Percentiles rank a stretch among this genome's conserved stretches.
Evolutionary conservation across 2,329 filamentous ascomycete species (phyloP).

Genomic region (Dryadomyces sulphureus): DNA sequence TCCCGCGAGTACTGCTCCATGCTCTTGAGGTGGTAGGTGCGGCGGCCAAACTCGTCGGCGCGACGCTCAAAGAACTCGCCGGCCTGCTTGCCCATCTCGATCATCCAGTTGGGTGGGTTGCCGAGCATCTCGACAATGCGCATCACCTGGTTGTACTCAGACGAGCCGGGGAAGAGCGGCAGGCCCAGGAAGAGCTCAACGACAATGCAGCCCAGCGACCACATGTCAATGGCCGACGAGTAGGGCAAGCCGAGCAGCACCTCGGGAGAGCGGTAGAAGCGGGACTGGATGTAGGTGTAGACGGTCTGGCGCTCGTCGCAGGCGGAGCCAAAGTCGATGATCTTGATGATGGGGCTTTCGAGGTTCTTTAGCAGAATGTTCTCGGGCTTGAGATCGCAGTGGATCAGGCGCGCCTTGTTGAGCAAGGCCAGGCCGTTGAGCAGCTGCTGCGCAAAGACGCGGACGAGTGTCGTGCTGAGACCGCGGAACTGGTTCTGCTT

Average conservation of each 20-base stretch:
- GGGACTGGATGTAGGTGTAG: constrained; percentile 97
- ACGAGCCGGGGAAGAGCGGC: constrained; percentile 89
- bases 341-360: constrained; percentile 98
- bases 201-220: constrained; percentile 96
- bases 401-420: constrained; percentile 92
- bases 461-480: constrained; percentile 87
- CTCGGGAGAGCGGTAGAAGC: constrained; percentile 95
- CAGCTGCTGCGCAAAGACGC: constrained; percentile 93
- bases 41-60: constrained; percentile 79
- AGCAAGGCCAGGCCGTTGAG: constrained; percentile 82
- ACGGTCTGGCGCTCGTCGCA: constrained; percentile 98
- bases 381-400: constrained; percentile 96
- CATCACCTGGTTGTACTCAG: constrained; percentile 96
- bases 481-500: constrained; percentile 99
- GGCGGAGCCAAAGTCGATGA: constrained; percentile 97
- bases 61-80: constrained; percentile 94
- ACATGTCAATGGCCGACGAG: constrained; percentile 98
- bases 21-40: constrained; percentile 82
- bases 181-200: constrained; percentile 93
- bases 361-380: constrained; percentile 97
- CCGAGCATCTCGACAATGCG: constrained; percentile 97
- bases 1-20: constrained; percentile 98
- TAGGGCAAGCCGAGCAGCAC: constrained; percentile 92
- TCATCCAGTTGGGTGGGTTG: constrained; percentile 94
- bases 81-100: constrained; percentile 96